Evolutionary conservation across 768 basidiomycete genomes (phyloP).

Genomic region (Tylopilus felleus): DNA sequence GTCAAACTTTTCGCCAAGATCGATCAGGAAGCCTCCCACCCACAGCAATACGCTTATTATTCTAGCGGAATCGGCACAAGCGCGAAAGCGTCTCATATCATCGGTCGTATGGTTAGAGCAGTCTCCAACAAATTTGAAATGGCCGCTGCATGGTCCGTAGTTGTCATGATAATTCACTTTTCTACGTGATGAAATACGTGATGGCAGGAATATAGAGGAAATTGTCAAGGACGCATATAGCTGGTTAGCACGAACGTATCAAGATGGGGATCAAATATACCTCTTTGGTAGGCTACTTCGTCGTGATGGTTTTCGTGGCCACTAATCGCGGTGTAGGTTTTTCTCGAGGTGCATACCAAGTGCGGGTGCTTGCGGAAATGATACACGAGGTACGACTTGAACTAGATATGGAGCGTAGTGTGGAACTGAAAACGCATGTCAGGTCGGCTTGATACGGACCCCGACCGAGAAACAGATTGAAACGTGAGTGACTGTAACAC

Average conservation of each 20-base stretch:
- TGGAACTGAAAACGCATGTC: neutral
- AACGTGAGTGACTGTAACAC: slow-evolving; percentile 6
- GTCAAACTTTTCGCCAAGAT: slow-evolving; percentile 33
- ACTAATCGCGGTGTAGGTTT: slow-evolving; percentile 27
- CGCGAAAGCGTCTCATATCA: slow-evolving; percentile 24
- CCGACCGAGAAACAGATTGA: slow-evolving; percentile 16
- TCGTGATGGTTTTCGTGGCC: neutral
- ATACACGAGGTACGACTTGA: slow-evolving; percentile 28
- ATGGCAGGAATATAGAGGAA: slow-evolving; percentile 34
- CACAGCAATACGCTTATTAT: slow-evolving; percentile 35
- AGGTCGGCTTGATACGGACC: slow-evolving; percentile 1
- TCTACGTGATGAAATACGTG: neutral
- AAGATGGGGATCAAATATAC: slow-evolving; percentile 29
- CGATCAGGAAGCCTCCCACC: slow-evolving; percentile 11
- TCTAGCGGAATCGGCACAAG: slow-evolving; percentile 36
- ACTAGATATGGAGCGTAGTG: no score
- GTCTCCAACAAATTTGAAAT: slow-evolving; percentile 32
- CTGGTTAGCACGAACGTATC: slow-evolving; percentile 32
- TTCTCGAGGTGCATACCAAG: slow-evolving; percentile 43
- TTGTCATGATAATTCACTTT: neutral
- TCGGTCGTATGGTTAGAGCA: slow-evolving; percentile 17
- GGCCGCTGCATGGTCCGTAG: slow-evolving; percentile 37
- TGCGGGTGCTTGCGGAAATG: slow-evolving; percentile 41
- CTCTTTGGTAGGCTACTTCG: slow-evolving; percentile 28
- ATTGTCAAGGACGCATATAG: slow-evolving; percentile 28